phyloP scores from a whole-genome alignment of 129 eudicot species.

The Lactuca sativa region DNA sequence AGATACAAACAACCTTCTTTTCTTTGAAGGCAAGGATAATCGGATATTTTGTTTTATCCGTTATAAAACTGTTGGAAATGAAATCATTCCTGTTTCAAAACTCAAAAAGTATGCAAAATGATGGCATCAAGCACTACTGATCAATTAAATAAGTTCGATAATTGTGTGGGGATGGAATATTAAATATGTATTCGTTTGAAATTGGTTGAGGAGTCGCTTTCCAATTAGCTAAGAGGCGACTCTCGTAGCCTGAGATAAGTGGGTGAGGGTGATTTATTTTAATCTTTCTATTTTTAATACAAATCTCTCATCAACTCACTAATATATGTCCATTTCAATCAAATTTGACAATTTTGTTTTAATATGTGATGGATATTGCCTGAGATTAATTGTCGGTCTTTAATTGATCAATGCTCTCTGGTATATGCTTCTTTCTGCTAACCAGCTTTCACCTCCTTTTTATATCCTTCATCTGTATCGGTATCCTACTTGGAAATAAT shows the following conservation, averaged over 20 bases:
- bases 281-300: conserved; percentile 24
- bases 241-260: conserved; percentile 37
- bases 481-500: conserved; percentile 12
- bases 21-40: conserved; percentile 28
- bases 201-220: conserved; percentile 55
- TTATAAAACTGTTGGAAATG: conserved; percentile 16
- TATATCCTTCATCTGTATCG: conserved; percentile 24
- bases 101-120: conserved; percentile 24
- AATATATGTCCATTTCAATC: conserved; percentile 34
- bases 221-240: conserved; percentile 42
- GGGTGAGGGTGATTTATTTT: conserved; percentile 33
- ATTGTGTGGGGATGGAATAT: conserved; percentile 13
- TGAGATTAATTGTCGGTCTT: conserved; percentile 17
- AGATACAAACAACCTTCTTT: conserved; percentile 32
- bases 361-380: conserved; percentile 34
- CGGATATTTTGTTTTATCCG: neutral
- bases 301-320: conserved; percentile 30
- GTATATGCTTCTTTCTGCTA: conserved; percentile 19
- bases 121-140: conserved; percentile 30
- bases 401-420: conserved; percentile 28
- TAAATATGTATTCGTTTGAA: conserved; percentile 40
- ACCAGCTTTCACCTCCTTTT: conserved; percentile 30
- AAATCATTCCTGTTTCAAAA: conserved; percentile 20
- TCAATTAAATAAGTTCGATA: conserved; percentile 11
- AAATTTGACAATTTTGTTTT: conserved; percentile 22